Conservation (phyloP, 208 protist genomes). For the Acanthamoeba healyi region DNA sequence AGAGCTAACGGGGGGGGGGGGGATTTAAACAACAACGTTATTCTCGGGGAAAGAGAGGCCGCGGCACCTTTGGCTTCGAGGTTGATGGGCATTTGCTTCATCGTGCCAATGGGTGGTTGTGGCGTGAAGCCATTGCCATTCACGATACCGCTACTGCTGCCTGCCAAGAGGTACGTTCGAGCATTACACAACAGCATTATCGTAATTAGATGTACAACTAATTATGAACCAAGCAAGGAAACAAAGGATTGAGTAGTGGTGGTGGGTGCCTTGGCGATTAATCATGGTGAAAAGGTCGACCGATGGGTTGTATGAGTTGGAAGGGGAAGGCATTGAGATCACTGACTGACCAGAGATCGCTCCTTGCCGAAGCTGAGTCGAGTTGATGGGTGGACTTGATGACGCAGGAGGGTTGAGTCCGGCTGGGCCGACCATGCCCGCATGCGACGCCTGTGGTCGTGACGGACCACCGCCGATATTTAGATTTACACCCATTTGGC, state of each 20-base stretch:
- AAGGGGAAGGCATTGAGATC: neutral
- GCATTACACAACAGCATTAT: too few species aligned
- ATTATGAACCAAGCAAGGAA: too few species aligned
- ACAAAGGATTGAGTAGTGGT: too few species aligned
- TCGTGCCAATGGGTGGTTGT: constrained; percentile 43
- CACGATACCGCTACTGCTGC: neutral
- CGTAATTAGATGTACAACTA: too few species aligned
- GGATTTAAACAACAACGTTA: too few species aligned
- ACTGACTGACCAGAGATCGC: neutral
- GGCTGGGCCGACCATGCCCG: neutral
- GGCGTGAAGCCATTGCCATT: constrained; percentile 14
- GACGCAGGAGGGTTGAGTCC: neutral
- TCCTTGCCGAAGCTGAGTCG: neutral
- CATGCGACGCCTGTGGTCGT: constrained; percentile 11
- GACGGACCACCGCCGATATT: neutral
- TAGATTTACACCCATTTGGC: neutral
- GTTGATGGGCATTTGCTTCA: constrained; percentile 28
- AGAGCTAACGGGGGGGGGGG: too few species aligned
- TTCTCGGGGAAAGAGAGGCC: neutral
- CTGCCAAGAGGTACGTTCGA: neutral
- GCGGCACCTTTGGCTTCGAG: neutral
- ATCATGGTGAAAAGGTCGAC: constrained; percentile 68
- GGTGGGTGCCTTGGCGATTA: constrained; percentile 31
- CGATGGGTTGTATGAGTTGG: constrained; percentile 23
- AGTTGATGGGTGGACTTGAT: neutral